These are phyloP conservation scores for Fallopia convolvulus DNA, from an alignment of 148 eudicot genomes.

Conservation along the genomic window DNA sequence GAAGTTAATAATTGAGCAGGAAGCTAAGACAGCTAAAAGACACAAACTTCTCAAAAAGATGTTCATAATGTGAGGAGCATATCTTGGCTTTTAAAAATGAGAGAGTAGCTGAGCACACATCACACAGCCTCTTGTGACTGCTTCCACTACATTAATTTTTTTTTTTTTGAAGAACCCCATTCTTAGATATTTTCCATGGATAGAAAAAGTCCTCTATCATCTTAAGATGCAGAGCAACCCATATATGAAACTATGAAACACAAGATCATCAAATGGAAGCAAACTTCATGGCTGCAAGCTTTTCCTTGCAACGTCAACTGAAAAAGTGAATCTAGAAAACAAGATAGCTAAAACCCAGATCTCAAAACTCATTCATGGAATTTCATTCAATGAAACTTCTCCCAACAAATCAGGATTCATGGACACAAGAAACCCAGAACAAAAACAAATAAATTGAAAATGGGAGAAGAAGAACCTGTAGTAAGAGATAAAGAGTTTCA, in stretches of 20 bases:
- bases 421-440: not conserved
- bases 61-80: slow-evolving; percentile 1
- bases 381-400: not conserved
- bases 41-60: not conserved
- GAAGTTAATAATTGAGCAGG: not conserved
- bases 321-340: not conserved
- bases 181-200: not conserved
- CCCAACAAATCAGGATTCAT: not conserved
- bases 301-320: not conserved
- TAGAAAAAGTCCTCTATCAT: not conserved
- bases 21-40: slow-evolving; percentile 4
- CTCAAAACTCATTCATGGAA: slow-evolving; percentile 1
- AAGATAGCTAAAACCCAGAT: not conserved
- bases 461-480: slow-evolving; percentile 8
- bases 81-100: not conserved
- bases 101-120: not conserved
- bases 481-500: not conserved
- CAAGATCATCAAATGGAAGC: not conserved
- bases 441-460: not conserved
- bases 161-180: not conserved
- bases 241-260: not conserved
- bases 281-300: not conserved
- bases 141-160: not conserved
- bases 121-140: not conserved
- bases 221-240: not conserved